phyloP scores from a whole-genome alignment of 495 filamentous ascomycete genomes.

The Penicillium taxi region DNA sequence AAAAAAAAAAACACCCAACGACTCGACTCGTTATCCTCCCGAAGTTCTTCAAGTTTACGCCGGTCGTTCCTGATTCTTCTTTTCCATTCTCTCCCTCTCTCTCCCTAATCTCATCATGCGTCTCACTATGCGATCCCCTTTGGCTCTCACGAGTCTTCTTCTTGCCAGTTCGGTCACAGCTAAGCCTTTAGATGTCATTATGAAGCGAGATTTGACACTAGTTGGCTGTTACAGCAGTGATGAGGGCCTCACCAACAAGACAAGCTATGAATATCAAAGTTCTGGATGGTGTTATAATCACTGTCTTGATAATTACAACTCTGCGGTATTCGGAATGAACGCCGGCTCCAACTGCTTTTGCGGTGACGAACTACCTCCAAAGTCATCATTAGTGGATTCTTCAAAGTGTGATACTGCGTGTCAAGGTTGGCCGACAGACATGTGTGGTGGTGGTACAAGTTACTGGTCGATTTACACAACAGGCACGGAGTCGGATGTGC shows the following conservation, averaged over 20 bases:
- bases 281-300: constrained; percentile 38
- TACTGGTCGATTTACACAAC: constrained; percentile 43
- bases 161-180: constrained; percentile 18
- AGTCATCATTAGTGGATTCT: constrained; percentile 26
- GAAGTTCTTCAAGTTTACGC: constrained; percentile 37
- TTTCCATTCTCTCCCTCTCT: constrained; percentile 10
- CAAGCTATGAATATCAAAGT: constrained; percentile 38
- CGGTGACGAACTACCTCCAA: constrained; percentile 35
- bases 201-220: constrained; percentile 9
- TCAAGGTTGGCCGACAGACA: constrained; percentile 35
- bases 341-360: constrained; percentile 41
- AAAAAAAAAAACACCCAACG: no score
- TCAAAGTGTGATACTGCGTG: constrained; percentile 35
- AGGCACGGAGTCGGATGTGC: constrained; percentile 23
- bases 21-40: constrained; percentile 1
- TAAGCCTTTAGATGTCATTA: constrained; percentile 16
- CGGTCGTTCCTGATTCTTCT: constrained; percentile 38
- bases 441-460: constrained; percentile 42
- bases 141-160: constrained; percentile 23
- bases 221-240: constrained; percentile 31
- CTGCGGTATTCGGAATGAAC: constrained; percentile 37
- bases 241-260: constrained; percentile 18
- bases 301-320: constrained; percentile 25
- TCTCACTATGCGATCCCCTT: constrained; percentile 20
- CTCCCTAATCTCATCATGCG: constrained; percentile 23